phyloP scores from a whole-genome alignment of 2,329 filamentous ascomycete genomes.

The Fusarium acutatum region DNA sequence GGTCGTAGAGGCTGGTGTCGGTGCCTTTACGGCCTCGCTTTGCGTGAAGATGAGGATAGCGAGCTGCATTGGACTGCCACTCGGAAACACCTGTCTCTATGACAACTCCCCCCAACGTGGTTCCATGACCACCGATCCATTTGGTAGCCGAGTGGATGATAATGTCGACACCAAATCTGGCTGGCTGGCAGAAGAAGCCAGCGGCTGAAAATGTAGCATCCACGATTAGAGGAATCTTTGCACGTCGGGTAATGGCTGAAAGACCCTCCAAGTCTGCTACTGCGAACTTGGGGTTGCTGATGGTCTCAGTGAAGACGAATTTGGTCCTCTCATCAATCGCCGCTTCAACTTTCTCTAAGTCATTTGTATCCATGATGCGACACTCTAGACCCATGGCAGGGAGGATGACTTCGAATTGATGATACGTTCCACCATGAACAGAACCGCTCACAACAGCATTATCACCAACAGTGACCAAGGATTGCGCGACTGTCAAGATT shows the following conservation, averaged over 20 bases:
- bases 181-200: conserved; percentile 1
- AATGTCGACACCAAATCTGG: conserved; percentile 71
- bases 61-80: conserved; percentile 70
- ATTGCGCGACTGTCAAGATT: neutral
- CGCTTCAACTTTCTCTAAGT: neutral
- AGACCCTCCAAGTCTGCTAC: conserved; percentile 1
- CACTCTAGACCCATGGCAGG: neutral
- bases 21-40: neutral
- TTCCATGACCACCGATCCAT: conserved; percentile 96
- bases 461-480: neutral
- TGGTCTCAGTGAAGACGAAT: neutral
- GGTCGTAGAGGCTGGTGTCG: neutral
- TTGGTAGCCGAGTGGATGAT: conserved; percentile 94
- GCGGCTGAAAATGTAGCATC: neutral
- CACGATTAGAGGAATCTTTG: neutral
- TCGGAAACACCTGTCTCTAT: conserved; percentile 91
- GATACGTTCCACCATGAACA: conserved; percentile 4
- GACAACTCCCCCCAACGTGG: conserved; percentile 87
- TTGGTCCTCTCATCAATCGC: conserved; percentile 1
- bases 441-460: neutral
- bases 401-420: neutral
- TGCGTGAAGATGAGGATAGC: neutral
- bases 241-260: neutral
- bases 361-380: neutral
- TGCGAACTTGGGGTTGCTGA: neutral